Evolutionary conservation across 2,329 filamentous ascomycete species (phyloP), one percentile per base, ranked within the genome.

Genomic region (Metarhizium brunneum): DNA sequence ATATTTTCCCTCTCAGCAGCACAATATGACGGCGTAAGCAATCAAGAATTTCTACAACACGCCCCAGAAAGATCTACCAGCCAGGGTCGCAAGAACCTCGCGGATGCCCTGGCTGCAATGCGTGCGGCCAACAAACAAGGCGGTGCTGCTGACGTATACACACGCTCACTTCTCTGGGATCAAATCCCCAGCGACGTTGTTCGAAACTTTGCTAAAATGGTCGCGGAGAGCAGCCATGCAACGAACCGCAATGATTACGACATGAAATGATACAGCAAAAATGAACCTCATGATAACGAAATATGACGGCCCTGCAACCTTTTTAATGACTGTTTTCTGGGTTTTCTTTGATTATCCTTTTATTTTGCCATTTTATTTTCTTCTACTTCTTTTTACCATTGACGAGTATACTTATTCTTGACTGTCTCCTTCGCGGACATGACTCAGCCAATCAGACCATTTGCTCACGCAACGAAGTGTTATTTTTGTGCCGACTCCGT

Each of bases 161-260:
- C 92, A 38, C 83, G 92, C 56, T 95, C 90, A 59, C 80, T 97
- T 59, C 84, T 97, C 56, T 96, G 90, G 90, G 91, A 96, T 66
- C 89, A 92, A 71, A 92, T 97, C 64, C 92, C 94, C 14, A 82
- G 84, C 63, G 91, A 97, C 61, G 91, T 97, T 51, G 90, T 99
- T 54, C 84, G 86, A 63, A 90, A 92, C 69, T 97, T 97, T 76
- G 89, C 88, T 65, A 88, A 90, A 72, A 91, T 95, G 82, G 88
- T 96, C 64, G 84, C 87, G 61, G 88, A 94, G 66, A 72, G 63
- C 71, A 73, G 64, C 69, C 71, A 69, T 70, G 71, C 69, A 70
- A 72, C 65, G 71, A 75, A 62, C 62, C 71, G 59, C 71, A 68
- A 63, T 71, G 68, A 68, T 74, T 66, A 69, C 59, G 59, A 54